These are phyloP conservation scores for Nannizzia gypsea DNA, from an alignment of 2,329 filamentous ascomycete species.

Conservation along the genomic window DNA sequence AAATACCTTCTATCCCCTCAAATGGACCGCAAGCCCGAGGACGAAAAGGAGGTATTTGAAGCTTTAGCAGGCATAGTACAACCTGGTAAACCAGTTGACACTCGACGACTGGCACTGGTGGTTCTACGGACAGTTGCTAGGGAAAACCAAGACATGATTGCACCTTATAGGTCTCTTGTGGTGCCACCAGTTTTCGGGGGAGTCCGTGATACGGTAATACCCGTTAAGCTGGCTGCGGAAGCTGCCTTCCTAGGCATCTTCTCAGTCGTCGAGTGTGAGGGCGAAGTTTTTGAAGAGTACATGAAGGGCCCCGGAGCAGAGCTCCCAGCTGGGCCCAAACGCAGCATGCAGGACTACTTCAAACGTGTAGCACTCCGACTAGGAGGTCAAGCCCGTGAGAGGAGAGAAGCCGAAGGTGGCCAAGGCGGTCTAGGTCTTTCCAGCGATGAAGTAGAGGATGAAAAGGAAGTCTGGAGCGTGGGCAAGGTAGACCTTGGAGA, in stretches of 20 bases:
- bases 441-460: constrained; percentile 86
- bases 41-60: constrained; percentile 67
- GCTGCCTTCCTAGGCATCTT: constrained; percentile 89
- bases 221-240: constrained; percentile 88
- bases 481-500: constrained; percentile 72
- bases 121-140: constrained; percentile 76
- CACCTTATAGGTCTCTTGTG: constrained; percentile 69
- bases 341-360: constrained; percentile 94
- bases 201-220: constrained; percentile 84
- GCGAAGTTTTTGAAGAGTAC: constrained; percentile 80
- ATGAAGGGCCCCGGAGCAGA: constrained; percentile 57
- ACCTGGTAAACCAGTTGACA: constrained; percentile 68
- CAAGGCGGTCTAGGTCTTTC: constrained; percentile 72
- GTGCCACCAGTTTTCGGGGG: constrained; percentile 75
- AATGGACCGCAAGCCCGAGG: constrained; percentile 54
- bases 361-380: constrained; percentile 79
- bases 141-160: constrained; percentile 64
- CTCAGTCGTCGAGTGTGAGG: constrained; percentile 76
- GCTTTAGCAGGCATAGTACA: constrained; percentile 62
- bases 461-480: constrained; percentile 90
- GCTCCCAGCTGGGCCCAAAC: constrained; percentile 60
- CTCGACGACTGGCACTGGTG: constrained; percentile 73
- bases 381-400: constrained; percentile 75
- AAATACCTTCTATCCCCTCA: constrained; percentile 67
- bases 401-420: constrained; percentile 83